Conservation (phyloP, 768 basidiomycete genomes). For the Podaxis sp. region DNA sequence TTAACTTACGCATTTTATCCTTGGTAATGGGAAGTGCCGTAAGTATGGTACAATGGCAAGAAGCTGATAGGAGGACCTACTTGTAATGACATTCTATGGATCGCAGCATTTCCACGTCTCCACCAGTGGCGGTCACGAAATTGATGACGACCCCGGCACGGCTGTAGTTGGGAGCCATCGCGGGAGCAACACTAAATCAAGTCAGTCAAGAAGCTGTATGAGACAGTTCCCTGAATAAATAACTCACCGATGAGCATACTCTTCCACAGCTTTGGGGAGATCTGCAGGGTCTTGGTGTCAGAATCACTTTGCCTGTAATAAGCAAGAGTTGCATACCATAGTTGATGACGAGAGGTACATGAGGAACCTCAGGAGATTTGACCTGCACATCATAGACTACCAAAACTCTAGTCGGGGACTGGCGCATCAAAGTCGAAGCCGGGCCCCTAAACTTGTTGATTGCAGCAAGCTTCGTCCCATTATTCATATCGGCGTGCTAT, state of each 20-base stretch:
- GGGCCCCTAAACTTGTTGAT: slow-evolving; percentile 80
- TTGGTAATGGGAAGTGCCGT: slow-evolving; percentile 22
- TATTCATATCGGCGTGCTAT: slow-evolving; percentile 92
- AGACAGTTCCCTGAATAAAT: background rate
- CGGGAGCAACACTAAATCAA: slow-evolving; percentile 69
- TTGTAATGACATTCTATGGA: slow-evolving; percentile 99
- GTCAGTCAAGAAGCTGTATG: slow-evolving; percentile 9
- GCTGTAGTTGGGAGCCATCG: slow-evolving; percentile 80
- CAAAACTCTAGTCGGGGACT: slow-evolving; percentile 69
- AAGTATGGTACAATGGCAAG: background rate
- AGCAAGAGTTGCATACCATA: slow-evolving; percentile 55
- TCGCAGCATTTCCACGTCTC: slow-evolving; percentile 97
- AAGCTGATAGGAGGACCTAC: slow-evolving; percentile 34
- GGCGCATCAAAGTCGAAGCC: slow-evolving; percentile 58
- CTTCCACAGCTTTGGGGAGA: slow-evolving; percentile 92
- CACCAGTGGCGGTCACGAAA: slow-evolving; percentile 96
- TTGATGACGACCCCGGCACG: slow-evolving; percentile 93
- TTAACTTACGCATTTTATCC: slow-evolving; percentile 84
- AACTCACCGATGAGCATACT: slow-evolving; percentile 88
- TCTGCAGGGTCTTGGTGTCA: slow-evolving; percentile 40
- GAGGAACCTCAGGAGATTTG: slow-evolving; percentile 85
- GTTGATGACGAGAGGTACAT: slow-evolving; percentile 92
- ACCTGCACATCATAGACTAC: slow-evolving; percentile 94
- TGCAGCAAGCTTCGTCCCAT: slow-evolving; percentile 75
- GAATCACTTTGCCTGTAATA: slow-evolving; percentile 2